Conservation (phyloP, 2,329 filamentous ascomycete species). For the Phyllosticta capitalensis region DNA sequence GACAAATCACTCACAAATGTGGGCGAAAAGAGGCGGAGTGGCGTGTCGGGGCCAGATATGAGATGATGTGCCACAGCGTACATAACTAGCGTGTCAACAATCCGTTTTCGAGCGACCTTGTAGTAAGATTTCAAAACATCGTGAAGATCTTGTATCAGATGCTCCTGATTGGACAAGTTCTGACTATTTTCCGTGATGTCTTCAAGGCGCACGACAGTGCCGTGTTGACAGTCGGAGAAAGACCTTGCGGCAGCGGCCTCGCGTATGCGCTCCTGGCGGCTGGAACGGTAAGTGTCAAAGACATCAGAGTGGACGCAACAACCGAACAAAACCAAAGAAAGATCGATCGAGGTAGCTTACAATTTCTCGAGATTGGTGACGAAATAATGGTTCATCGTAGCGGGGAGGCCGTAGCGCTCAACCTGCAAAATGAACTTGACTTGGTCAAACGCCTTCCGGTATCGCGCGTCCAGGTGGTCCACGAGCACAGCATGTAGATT, state of each 20-base stretch:
- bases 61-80: conserved; percentile 49
- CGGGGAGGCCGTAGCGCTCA: conserved; percentile 38
- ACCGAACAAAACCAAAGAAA: too few species aligned
- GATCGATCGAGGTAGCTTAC: conserved; percentile 16
- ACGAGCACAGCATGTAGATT: conserved; percentile 35
- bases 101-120: conserved; percentile 49
- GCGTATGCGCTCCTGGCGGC: background rate
- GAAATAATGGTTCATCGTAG: conserved; percentile 48
- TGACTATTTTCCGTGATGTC: background rate
- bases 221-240: background rate
- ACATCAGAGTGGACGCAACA: too few species aligned
- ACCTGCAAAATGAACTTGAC: conserved; percentile 43
- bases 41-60: conserved; percentile 40
- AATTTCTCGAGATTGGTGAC: conserved; percentile 34
- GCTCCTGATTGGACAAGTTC: conserved; percentile 26
- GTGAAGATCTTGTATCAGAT: conserved; percentile 45
- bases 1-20: conserved; percentile 41
- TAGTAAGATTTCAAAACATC: conserved; percentile 54
- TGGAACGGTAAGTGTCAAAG: background rate
- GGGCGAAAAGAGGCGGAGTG: conserved; percentile 44
- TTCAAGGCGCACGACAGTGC: background rate
- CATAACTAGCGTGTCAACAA: conserved; percentile 53
- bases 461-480: conserved; percentile 37
- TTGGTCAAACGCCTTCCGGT: conserved; percentile 41
- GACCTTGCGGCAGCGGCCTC: background rate